Evolutionary conservation across 108 stramenopile genomes (phyloP).

Genomic region (Skeletonema potamos): DNA sequence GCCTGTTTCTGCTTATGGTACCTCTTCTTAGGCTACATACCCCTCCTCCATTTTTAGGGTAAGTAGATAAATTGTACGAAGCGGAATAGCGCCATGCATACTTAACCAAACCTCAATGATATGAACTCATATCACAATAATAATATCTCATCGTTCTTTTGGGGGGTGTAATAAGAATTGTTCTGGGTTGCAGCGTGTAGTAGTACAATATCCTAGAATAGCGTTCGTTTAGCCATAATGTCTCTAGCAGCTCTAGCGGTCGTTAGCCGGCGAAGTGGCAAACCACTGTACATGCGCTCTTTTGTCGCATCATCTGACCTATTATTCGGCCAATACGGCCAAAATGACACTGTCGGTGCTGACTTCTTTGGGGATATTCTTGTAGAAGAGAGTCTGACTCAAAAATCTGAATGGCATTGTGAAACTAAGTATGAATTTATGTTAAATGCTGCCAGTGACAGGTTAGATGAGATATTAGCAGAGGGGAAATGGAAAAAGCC

Average conservation of each 20-base stretch:
- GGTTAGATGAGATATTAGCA: constrained; percentile 21
- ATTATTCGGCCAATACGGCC: constrained; percentile 15
- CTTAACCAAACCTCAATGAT: too few species aligned
- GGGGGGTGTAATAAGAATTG: too few species aligned
- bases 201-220: too few species aligned
- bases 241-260: constrained; percentile 31
- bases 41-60: too few species aligned
- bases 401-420: constrained; percentile 37
- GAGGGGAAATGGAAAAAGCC: constrained; percentile 33
- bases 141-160: too few species aligned
- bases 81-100: too few species aligned
- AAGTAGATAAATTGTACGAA: too few species aligned
- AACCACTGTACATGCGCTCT: constrained; percentile 29
- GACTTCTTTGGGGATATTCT: constrained; percentile 20
- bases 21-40: too few species aligned
- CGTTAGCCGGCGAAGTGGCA: constrained; percentile 27
- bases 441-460: constrained; percentile 26
- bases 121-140: too few species aligned
- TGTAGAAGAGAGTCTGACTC: constrained; percentile 9
- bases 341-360: constrained; percentile 6
- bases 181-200: too few species aligned
- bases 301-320: constrained; percentile 9
- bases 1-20: too few species aligned
- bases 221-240: constrained; percentile 6
- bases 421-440: constrained; percentile 28